Base-by-base conservation (phyloP, 2,329 filamentous ascomycete species). In the Xenoacremonium recifei region DNA sequence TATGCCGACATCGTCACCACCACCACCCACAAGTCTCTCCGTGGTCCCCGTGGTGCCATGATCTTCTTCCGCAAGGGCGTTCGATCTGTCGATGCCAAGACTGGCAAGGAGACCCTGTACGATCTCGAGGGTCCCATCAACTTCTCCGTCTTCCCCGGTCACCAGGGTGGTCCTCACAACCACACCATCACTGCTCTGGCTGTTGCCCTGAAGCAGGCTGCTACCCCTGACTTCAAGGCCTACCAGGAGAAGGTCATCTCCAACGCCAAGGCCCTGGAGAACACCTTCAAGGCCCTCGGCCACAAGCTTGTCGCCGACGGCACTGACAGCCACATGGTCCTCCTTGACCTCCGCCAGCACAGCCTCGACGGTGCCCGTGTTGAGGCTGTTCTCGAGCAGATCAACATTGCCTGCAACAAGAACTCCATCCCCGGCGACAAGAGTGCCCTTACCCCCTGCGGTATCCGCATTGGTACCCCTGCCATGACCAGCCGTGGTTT, bases 381-480 rank as follows among this genome's bases (percentile, higher is more conserved):
- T 31, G 93, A 99, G 79, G 85, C 89, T 49, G 87, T 99, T 45
- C 85, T 99, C 16, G 93, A 99, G 77, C 87, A 95, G 69, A 93
- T 96, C 72, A 95, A 96, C 78, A 95, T 99, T 68, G 91, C 93
- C 49, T 95, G 90, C 82, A 99, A 99, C 84, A 99, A 99, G 84
- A 99, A 99, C 82, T 86, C 89, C 47, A 93, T 96, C 45, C 93
- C 93, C 30, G 93, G 93, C 51, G 93, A 99, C 79, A 96, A 95
- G 79, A 95, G 89, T 45, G 93, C 93, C 36, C 81, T 99, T 55
- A 96, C 89, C 51, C 93, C 93, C 40, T 89, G 85, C 63, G 93
- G 93, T 76, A 85, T 99, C 68, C 89, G 93, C 58, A 95, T 99
- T 60, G 93, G 93, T 63, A 93, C 91, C 34, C 93, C 93, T 35